A percentile compares a stretch with the other conserved stretches of the same genome.
These are phyloP conservation scores for Alternaria arbusti DNA, from an alignment of 2,329 filamentous ascomycete genomes.

Conservation along the genomic window DNA sequence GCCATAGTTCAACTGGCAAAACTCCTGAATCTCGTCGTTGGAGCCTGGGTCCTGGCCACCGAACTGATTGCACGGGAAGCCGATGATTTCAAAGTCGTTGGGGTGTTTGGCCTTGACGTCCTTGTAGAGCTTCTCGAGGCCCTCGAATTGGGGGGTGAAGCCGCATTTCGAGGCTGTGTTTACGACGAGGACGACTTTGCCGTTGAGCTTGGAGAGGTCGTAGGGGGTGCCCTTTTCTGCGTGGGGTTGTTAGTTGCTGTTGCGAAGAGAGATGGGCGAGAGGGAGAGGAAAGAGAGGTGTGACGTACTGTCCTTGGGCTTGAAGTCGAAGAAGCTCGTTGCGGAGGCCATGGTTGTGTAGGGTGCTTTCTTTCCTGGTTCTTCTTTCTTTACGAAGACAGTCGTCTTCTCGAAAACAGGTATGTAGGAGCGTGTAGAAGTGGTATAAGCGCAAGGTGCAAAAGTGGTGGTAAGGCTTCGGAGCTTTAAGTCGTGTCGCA, in stretches of 20 bases:
- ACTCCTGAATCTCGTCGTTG: constrained; percentile 66
- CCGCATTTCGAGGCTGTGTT: constrained; percentile 99
- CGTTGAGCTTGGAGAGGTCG: constrained; percentile 74
- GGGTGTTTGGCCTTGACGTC: constrained; percentile 70
- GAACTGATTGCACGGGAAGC: constrained; percentile 99
- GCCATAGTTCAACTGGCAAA: constrained; percentile 94
- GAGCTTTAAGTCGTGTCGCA: background rate
- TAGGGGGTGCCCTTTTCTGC: constrained; percentile 76
- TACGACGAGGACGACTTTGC: constrained; percentile 94
- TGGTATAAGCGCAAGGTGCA: background rate
- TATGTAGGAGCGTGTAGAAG: background rate
- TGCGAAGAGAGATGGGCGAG: background rate
- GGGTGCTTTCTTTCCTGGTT: background rate
- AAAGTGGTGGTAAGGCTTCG: background rate
- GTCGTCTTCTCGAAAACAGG: background rate
- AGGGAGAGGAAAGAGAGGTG: background rate
- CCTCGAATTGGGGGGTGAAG: constrained; percentile 94
- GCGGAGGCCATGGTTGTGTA: constrained; percentile 67
- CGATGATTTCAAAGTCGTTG: constrained; percentile 84
- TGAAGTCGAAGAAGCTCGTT: constrained; percentile 82
- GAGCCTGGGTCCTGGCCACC: constrained; percentile 84
- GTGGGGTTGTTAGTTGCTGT: background rate
- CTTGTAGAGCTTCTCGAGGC: constrained; percentile 90
- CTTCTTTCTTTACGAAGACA: background rate
- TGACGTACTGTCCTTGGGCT: constrained; percentile 78